These are phyloP conservation scores for Fagopyrum homotropicum DNA, from an alignment of 148 eudicot genomes.

Conservation along the genomic window DNA sequence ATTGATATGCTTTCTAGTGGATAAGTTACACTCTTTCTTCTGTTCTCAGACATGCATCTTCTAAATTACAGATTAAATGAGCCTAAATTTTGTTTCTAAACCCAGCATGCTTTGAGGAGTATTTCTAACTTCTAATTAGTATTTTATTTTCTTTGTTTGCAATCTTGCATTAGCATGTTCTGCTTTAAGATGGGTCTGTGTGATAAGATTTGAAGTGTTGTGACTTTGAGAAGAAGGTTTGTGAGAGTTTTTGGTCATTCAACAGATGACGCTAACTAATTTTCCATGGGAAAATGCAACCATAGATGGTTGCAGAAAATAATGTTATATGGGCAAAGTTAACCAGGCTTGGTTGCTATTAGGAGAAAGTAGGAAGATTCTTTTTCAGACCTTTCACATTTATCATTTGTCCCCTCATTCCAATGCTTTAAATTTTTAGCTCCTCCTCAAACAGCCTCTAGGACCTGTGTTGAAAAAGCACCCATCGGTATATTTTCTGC, in stretches of 20 bases:
- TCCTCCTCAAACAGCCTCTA: neutral
- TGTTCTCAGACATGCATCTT: neutral
- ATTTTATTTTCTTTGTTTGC: neutral
- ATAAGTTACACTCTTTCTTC: neutral
- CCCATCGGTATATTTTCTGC: neutral
- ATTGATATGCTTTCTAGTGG: constrained; percentile 1
- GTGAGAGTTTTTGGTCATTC: neutral
- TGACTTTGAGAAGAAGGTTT: neutral
- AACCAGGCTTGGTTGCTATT: neutral
- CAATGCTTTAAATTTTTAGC: neutral
- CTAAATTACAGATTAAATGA: neutral
- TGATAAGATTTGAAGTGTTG: neutral
- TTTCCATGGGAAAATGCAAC: neutral
- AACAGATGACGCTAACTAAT: neutral
- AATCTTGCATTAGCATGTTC: neutral
- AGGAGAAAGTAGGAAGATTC: neutral
- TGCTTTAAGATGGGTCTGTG: neutral
- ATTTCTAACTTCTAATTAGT: neutral
- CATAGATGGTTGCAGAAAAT: neutral
- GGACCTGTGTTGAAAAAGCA: neutral
- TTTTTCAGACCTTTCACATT: neutral
- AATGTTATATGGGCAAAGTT: neutral
- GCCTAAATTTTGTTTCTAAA: neutral
- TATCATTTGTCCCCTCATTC: neutral
- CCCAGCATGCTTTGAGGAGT: neutral